phyloP scores from a whole-genome alignment of 2,329 filamentous ascomycete genomes.

The Orbilia quercus region DNA sequence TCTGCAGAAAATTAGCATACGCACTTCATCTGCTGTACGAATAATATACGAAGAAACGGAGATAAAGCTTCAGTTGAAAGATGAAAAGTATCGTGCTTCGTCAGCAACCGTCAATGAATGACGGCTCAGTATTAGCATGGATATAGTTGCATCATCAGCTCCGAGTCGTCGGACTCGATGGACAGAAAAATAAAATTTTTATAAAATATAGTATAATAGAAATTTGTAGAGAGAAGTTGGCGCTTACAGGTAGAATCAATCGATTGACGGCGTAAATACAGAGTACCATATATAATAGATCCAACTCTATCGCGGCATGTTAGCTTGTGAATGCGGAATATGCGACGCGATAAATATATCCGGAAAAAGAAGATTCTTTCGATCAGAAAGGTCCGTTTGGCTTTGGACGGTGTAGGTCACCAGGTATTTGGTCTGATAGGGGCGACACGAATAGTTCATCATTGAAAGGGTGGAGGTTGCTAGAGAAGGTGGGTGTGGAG shows the following conservation, averaged over 20 bases:
- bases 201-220: background rate
- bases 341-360: background rate
- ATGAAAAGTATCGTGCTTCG: constrained; percentile 56
- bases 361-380: constrained; percentile 11
- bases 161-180: too few relatives aligned
- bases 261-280: background rate
- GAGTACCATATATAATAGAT: background rate
- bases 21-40: constrained; percentile 3
- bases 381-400: constrained; percentile 56
- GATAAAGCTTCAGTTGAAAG: constrained; percentile 55
- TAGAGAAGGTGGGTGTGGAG: background rate
- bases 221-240: background rate
- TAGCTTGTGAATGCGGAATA: constrained; percentile 4
- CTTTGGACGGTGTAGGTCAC: constrained; percentile 57
- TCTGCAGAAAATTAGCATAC: constrained; percentile 7
- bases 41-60: background rate
- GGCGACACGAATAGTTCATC: constrained; percentile 57
- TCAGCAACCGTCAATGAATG: constrained; percentile 49
- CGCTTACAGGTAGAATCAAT: background rate
- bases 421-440: constrained; percentile 54
- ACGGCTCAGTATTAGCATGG: constrained; percentile 56
- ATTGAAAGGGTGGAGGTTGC: constrained; percentile 12
- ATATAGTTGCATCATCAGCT: constrained; percentile 55
- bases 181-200: too few relatives aligned
- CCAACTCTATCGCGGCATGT: background rate